Percentiles rank a stretch among this genome's conserved stretches.
Conservation (phyloP, 345 rosid genomes). For the Aegle marmelos region DNA sequence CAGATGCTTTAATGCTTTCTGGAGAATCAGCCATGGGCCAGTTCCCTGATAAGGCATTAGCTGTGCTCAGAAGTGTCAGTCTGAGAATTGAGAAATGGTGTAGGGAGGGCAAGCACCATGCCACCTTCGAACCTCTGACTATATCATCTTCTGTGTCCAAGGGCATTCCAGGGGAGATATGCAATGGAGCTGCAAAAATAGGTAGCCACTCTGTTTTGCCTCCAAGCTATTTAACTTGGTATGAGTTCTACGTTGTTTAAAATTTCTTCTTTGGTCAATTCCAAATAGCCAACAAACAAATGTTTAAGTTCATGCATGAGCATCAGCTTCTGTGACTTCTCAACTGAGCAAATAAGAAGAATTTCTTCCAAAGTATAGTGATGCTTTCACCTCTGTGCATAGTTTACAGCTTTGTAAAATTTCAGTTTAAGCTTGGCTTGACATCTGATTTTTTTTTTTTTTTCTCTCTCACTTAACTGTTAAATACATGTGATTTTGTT, state of each 20-base stretch:
- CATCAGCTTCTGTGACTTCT: neutral
- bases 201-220: neutral
- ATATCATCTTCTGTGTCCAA: neutral
- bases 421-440: neutral
- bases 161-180: constrained; percentile 10
- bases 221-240: neutral
- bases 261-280: neutral
- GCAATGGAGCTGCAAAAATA: constrained; percentile 12
- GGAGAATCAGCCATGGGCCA: constrained; percentile 26
- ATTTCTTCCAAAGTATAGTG: neutral
- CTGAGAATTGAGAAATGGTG: constrained; percentile 13
- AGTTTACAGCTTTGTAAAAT: neutral
- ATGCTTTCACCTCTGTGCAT: neutral
- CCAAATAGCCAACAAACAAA: neutral
- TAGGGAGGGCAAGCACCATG: constrained; percentile 5
- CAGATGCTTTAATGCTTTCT: constrained; percentile 26
- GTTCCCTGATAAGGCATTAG: constrained; percentile 18
- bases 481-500: neutral
- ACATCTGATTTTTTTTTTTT: neutral
- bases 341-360: neutral
- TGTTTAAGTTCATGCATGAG: neutral
- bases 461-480: too few relatives aligned
- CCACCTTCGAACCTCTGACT: neutral
- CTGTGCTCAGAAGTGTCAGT: constrained; percentile 6
- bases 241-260: neutral